Evolutionary conservation across 148 eudicot species (phyloP).

Genomic region (Amaranthus palmeri): DNA sequence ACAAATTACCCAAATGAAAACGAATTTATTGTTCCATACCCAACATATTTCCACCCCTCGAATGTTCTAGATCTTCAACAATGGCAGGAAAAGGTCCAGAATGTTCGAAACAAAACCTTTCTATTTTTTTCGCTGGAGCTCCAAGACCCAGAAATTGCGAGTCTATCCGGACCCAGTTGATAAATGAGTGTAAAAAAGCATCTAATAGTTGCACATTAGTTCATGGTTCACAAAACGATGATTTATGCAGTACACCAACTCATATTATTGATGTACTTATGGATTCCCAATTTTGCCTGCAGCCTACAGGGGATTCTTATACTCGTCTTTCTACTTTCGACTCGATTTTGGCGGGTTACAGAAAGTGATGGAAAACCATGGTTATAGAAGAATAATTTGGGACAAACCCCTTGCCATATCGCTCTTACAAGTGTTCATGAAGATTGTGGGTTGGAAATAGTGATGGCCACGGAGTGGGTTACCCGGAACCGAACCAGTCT

Average conservation of each 20-base stretch:
- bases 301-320: too few species aligned
- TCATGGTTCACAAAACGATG: not conserved
- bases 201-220: constrained; percentile 20
- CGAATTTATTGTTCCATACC: constrained; percentile 37
- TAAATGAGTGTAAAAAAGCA: constrained; percentile 26
- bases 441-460: too few species aligned
- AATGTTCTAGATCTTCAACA: constrained; percentile 15
- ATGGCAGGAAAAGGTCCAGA: constrained; percentile 33
- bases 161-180: constrained; percentile 21
- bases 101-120: constrained; percentile 4
- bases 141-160: constrained; percentile 19
- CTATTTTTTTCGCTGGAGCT: constrained; percentile 30
- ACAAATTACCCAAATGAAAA: constrained; percentile 17
- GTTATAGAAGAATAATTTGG: too few species aligned
- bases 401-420: too few species aligned
- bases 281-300: constrained; percentile 31
- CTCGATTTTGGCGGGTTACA: too few species aligned
- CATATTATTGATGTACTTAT: constrained; percentile 18
- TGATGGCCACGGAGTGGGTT: too few species aligned
- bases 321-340: too few species aligned
- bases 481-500: too few species aligned
- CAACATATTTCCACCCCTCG: constrained; percentile 37
- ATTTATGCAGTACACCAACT: constrained; percentile 6
- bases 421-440: too few species aligned
- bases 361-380: too few species aligned